phyloP scores from a whole-genome alignment of 306 rosid genomes.

The Lathyrus oleraceus region DNA sequence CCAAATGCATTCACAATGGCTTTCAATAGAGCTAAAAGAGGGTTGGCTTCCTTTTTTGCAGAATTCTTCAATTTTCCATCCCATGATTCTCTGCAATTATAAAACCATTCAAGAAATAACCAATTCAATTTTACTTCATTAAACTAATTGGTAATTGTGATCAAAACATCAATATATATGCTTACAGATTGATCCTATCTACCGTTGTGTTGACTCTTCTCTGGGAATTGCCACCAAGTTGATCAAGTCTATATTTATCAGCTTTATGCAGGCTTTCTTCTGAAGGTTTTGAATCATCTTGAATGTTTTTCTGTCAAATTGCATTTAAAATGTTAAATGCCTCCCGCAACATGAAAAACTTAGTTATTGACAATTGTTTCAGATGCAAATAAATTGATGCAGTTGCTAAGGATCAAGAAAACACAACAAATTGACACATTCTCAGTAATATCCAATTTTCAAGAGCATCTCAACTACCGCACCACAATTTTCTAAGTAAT shows the following conservation, averaged over 20 bases:
- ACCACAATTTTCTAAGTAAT: not conserved
- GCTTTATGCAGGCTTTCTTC: constrained; percentile 18
- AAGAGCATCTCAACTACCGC: not conserved
- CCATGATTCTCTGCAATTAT: constrained; percentile 86
- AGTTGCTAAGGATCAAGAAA: constrained; percentile 17
- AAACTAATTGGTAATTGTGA: constrained; percentile 7
- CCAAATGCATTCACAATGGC: constrained; percentile 59
- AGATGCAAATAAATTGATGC: constrained; percentile 26
- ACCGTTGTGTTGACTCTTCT: constrained; percentile 64
- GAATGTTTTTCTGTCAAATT: constrained; percentile 54
- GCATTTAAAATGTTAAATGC: constrained; percentile 12
- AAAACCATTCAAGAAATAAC: constrained; percentile 20
- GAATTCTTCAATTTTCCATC: constrained; percentile 52
- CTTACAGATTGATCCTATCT: constrained; percentile 91
- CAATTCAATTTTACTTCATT: constrained; percentile 18
- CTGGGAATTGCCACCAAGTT: constrained; percentile 44
- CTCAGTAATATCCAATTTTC: constrained; percentile 17
- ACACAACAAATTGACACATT: not conserved
- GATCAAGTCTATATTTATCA: constrained; percentile 43
- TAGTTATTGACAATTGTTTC: not conserved
- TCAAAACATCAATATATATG: constrained; percentile 25
- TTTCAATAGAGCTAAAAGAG: constrained; percentile 55
- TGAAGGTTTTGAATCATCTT: not conserved
- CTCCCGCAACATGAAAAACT: constrained; percentile 9
- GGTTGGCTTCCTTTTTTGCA: constrained; percentile 50